A percentile compares a stretch with the other conserved stretches of the same genome.
These are phyloP conservation scores for Castanea mollissima DNA, from an alignment of 306 rosid species.

Conservation along the genomic window DNA sequence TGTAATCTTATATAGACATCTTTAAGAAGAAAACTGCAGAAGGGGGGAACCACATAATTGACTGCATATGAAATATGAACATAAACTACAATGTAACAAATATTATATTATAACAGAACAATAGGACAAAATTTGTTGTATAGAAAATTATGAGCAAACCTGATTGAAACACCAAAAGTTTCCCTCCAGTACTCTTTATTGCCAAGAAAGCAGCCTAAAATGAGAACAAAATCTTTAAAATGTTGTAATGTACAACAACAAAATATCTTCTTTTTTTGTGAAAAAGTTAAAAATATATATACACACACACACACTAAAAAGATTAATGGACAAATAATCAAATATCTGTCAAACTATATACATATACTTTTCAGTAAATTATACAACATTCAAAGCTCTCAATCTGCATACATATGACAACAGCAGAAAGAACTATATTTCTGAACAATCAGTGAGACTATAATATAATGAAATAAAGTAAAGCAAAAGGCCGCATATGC, in stretches of 20 bases:
- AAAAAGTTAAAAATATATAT: no score
- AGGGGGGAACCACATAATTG: background rate
- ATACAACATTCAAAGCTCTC: background rate
- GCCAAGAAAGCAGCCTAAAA: slow-evolving; percentile 91
- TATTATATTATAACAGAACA: background rate
- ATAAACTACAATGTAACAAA: slow-evolving; percentile 7
- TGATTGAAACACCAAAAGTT: slow-evolving; percentile 93
- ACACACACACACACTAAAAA: background rate
- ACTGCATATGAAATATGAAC: background rate
- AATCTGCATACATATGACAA: background rate
- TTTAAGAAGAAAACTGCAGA: background rate
- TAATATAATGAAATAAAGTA: background rate
- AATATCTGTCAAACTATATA: background rate
- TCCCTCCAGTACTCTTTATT: slow-evolving; percentile 91
- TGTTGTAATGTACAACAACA: background rate
- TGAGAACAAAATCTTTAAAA: slow-evolving; percentile 16
- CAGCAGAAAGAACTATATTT: background rate
- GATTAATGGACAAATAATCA: background rate
- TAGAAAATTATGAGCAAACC: slow-evolving; percentile 52
- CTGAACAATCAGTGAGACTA: no score
- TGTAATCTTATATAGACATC: background rate
- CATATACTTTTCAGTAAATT: background rate
- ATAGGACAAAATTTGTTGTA: background rate
- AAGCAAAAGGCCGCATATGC: background rate
- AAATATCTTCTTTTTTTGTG: background rate